phyloP scores from a whole-genome alignment of 192 early-diverging fungal genomes.

The Podila verticillata region DNA sequence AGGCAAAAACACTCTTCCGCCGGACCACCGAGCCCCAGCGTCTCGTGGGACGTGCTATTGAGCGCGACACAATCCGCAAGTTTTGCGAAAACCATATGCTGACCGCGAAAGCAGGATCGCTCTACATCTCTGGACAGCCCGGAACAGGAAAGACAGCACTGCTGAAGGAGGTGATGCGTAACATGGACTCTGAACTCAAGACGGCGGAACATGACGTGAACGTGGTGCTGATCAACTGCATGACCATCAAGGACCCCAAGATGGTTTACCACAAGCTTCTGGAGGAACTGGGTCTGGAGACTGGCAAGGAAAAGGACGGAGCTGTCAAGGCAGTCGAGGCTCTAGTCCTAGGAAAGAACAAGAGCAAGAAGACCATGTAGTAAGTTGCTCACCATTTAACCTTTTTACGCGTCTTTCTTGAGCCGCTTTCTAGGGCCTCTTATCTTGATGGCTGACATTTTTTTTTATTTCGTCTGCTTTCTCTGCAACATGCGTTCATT shows the following conservation, averaged over 20 bases:
- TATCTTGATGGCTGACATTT: background rate
- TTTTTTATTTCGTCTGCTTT: background rate
- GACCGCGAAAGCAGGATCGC: slow-evolving; percentile 62
- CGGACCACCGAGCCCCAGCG: slow-evolving; percentile 65
- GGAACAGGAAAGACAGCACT: slow-evolving; percentile 97
- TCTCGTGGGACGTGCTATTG: slow-evolving; percentile 72
- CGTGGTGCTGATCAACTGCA: slow-evolving; percentile 85
- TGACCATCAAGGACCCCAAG: slow-evolving; percentile 77
- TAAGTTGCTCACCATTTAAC: slow-evolving; percentile 38
- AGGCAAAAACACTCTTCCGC: slow-evolving; percentile 74
- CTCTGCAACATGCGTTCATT: background rate
- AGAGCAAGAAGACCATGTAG: slow-evolving; percentile 57
- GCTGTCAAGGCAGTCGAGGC: slow-evolving; percentile 62
- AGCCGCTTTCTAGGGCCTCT: background rate
- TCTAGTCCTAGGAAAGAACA: slow-evolving; percentile 56
- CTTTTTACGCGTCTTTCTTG: background rate
- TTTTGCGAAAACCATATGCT: slow-evolving; percentile 68
- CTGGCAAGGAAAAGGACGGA: slow-evolving; percentile 55
- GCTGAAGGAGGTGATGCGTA: slow-evolving; percentile 64
- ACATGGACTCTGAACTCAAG: slow-evolving; percentile 48
- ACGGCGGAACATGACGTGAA: slow-evolving; percentile 59
- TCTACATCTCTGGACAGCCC: slow-evolving; percentile 91
- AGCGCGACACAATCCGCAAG: slow-evolving; percentile 57
- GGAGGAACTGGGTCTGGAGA: slow-evolving; percentile 53
- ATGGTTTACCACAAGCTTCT: slow-evolving; percentile 75